phyloP scores from a whole-genome alignment of 768 basidiomycete species.

The Psilocybe tampanensis region DNA sequence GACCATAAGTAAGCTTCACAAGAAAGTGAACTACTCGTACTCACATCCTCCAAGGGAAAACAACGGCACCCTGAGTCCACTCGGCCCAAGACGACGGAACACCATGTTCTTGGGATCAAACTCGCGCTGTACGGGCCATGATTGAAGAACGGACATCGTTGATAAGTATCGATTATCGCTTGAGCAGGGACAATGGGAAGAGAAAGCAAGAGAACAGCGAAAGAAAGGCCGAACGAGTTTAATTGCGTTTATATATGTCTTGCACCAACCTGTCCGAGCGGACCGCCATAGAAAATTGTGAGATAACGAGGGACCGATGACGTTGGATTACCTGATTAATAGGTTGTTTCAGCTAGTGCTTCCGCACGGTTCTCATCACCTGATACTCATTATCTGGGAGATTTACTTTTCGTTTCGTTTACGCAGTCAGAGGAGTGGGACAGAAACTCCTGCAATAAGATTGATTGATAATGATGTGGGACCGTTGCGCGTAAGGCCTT shows the following conservation, averaged over 20 bases:
- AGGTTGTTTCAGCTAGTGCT: background rate
- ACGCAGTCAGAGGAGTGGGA: background rate
- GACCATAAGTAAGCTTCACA: background rate
- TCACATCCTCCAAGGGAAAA: slow-evolving; percentile 73
- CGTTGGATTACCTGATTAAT: background rate
- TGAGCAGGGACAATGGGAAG: background rate
- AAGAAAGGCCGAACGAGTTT: background rate
- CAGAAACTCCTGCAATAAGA: background rate
- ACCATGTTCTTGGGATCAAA: slow-evolving; percentile 61
- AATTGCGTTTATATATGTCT: background rate
- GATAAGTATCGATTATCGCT: too few relatives aligned
- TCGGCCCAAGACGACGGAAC: slow-evolving; percentile 60
- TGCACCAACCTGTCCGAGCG: background rate
- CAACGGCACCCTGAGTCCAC: slow-evolving; percentile 65
- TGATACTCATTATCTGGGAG: background rate
- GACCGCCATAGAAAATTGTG: background rate
- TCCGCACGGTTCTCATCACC: background rate
- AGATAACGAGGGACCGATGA: background rate
- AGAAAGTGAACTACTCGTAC: slow-evolving; percentile 6
- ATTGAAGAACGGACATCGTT: slow-evolving; percentile 21
- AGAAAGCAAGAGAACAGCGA: background rate
- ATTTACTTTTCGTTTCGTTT: too few relatives aligned
- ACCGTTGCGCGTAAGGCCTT: background rate
- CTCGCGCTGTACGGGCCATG: slow-evolving; percentile 30
- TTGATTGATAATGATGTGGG: background rate